Evolutionary conservation across 352 stramenopile species (phyloP).

Genomic region (Phytophthora syringae): DNA sequence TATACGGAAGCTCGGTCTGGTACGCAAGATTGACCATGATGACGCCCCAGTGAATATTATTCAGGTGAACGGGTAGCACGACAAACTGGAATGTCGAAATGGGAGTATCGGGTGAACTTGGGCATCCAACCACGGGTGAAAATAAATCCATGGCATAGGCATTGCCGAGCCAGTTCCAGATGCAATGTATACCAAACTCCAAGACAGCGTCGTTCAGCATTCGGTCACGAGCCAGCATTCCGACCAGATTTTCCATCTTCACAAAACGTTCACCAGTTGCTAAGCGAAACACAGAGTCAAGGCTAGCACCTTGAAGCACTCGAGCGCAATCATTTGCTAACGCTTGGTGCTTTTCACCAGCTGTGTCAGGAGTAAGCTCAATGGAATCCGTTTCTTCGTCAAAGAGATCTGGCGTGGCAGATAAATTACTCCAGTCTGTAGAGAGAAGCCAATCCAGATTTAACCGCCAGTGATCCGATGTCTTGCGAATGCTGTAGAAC

Average conservation of each 20-base stretch:
- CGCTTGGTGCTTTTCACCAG: too few species aligned
- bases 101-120: not conserved
- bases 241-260: slow-evolving; percentile 9
- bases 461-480: not conserved
- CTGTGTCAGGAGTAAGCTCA: too few species aligned
- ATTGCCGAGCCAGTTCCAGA: not conserved
- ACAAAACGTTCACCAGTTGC: not conserved
- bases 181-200: slow-evolving; percentile 6
- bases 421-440: not conserved
- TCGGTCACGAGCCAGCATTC: slow-evolving; percentile 1
- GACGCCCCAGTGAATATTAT: not conserved
- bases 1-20: not conserved
- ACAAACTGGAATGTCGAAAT: not conserved
- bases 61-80: not conserved
- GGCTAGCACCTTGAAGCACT: not conserved
- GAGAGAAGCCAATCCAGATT: not conserved
- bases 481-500: slow-evolving; percentile 10
- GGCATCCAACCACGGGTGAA: not conserved
- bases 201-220: slow-evolving; percentile 7
- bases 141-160: not conserved
- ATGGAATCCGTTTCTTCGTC: too few species aligned
- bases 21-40: not conserved
- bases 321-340: too few species aligned
- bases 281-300: not conserved
- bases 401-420: not conserved